phyloP scores from a whole-genome alignment of 2,329 filamentous ascomycete species.

The Calonectria fujianensis region DNA sequence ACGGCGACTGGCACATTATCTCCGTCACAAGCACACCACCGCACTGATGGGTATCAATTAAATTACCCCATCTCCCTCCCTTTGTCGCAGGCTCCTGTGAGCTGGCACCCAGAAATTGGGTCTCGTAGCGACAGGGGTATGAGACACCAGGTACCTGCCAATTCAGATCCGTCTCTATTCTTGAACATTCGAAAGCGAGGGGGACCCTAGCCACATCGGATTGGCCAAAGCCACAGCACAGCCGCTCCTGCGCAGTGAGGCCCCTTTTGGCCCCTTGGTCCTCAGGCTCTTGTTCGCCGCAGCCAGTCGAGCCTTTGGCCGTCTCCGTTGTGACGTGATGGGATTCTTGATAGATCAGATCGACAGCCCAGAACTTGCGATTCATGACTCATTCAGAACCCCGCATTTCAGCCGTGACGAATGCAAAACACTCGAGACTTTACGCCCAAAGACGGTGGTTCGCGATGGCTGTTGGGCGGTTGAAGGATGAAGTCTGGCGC shows the following conservation, averaged over 20 bases:
- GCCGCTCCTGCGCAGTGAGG: slow-evolving; percentile 17
- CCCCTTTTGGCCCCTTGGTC: slow-evolving; percentile 2
- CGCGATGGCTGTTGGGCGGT: background rate
- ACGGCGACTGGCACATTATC: background rate
- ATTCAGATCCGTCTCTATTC: slow-evolving; percentile 14
- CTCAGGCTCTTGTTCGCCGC: background rate
- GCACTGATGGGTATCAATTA: slow-evolving; percentile 14
- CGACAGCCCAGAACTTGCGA: slow-evolving; percentile 22
- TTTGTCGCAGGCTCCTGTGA: slow-evolving; percentile 19
- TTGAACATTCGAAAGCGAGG: slow-evolving; percentile 25
- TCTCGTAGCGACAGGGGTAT: slow-evolving; percentile 22
- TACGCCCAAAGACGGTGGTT: slow-evolving; percentile 20
- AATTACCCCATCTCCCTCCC: slow-evolving; percentile 15
- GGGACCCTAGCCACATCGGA: slow-evolving; percentile 23
- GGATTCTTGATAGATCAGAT: slow-evolving; percentile 1
- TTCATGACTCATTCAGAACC: slow-evolving; percentile 3
- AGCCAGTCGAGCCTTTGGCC: slow-evolving; percentile 8
- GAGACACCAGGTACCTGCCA: slow-evolving; percentile 30
- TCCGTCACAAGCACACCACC: slow-evolving; percentile 2
- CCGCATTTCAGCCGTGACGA: slow-evolving; percentile 21
- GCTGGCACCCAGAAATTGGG: slow-evolving; percentile 32
- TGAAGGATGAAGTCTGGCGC: slow-evolving; percentile 9
- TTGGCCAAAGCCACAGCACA: slow-evolving; percentile 18
- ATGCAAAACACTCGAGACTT: slow-evolving; percentile 16
- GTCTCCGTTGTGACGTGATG: slow-evolving; percentile 12